Percentiles rank a stretch among this genome's conserved stretches.
Conservation (phyloP, 208 protist species). For the Herpetomonas samuelpessoai region DNA sequence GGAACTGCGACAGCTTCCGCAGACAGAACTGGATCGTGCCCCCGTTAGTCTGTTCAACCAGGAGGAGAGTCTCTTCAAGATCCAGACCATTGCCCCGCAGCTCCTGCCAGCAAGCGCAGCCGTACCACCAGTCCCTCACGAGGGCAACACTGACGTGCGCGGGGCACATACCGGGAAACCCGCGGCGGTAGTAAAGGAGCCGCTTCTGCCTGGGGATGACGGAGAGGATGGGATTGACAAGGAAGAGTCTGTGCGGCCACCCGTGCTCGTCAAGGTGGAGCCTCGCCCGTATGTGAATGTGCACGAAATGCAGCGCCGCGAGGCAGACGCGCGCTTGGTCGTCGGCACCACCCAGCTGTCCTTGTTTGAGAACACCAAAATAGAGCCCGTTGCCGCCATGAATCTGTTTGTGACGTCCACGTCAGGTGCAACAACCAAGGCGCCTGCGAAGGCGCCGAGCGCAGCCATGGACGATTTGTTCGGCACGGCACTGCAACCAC, state of each 20-base stretch:
- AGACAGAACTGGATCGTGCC: slow-evolving; percentile 27
- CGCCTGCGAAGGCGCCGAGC: no score
- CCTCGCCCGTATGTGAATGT: not conserved
- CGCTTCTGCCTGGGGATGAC: no score
- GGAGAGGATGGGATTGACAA: not conserved
- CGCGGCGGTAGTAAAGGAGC: no score
- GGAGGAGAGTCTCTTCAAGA: slow-evolving; percentile 25
- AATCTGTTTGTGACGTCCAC: not conserved
- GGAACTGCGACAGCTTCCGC: slow-evolving; percentile 41
- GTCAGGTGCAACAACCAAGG: no score
- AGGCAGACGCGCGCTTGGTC: not conserved
- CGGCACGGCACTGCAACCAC: no score
- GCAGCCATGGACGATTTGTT: not conserved
- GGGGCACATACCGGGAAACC: not conserved
- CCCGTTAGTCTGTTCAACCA: slow-evolving; percentile 30
- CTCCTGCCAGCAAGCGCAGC: not conserved
- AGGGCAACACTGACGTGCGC: not conserved
- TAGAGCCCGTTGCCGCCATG: not conserved
- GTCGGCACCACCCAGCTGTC: not conserved
- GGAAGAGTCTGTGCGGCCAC: not conserved
- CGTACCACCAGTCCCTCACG: not conserved
- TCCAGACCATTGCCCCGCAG: slow-evolving; percentile 12
- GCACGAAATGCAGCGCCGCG: not conserved
- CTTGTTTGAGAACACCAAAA: not conserved
- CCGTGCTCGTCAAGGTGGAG: not conserved